Evolutionary conservation across 73 alveolate genomes (phyloP), one percentile per base, ranked within the genome.

Genomic region (Blepharisma stoltei): DNA sequence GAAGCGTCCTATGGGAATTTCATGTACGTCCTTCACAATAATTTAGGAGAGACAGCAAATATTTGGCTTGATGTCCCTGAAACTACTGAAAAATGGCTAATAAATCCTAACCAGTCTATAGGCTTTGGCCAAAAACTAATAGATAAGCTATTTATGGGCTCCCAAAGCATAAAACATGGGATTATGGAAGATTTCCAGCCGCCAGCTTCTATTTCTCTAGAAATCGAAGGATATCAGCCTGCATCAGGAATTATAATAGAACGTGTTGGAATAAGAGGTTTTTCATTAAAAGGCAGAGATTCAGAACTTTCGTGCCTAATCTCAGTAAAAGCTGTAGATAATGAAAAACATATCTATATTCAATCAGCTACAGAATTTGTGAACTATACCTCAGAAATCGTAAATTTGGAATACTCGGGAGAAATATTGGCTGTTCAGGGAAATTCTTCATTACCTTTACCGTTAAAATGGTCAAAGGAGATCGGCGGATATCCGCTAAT

Each of bases 61-160:
- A 38, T 60, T 25, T 60, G 73, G 47, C 73, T 60, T 60, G 48
- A 60, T 60, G 49, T 60, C 23, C 73, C 73, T 18, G 46, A 25
- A 60, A 25, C 73, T 25, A 4, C 41, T 0, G 41, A 32, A 32
- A 32, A 32, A 32, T 32, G 41, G 3, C 41, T 32, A 3, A 0
- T 32, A 3, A 32, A 32, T 32, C 41, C 41, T 32, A 32, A 32
- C 3, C 41, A 32, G 41, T 32, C 41, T 32, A 32, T 3, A 32
- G 41, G 41, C 5, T 32, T 32, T 32, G 41, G 41, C 41, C 41
- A 32, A 3, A 0, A 32, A 3, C 3, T 32, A 32, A 32, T 32
- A 32, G 41, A 32, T 32, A 32, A 32, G 41, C 41, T 32, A 32
- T 32, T 32, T 32, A 32, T 32, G 41, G 41, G 41, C 41, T 32